Evolutionary conservation across 768 basidiomycete genomes (phyloP).

Genomic region (Mrakia hoshinonis): DNA sequence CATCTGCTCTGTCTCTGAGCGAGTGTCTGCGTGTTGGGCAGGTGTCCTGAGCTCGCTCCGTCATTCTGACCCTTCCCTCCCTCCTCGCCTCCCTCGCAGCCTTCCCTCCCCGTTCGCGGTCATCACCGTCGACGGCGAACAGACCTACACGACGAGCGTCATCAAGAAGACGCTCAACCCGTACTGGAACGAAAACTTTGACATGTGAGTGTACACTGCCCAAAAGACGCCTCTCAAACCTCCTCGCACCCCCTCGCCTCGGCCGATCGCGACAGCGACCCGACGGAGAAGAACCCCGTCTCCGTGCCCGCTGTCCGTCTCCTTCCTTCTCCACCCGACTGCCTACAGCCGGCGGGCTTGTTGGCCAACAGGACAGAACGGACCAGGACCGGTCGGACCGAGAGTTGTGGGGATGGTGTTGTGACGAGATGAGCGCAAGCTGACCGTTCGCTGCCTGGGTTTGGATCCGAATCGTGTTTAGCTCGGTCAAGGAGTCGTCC

Average conservation of each 20-base stretch:
- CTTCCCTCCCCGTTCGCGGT: conserved; percentile 97
- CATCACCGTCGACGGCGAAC: conserved; percentile 94
- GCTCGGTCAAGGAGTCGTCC: conserved; percentile 93
- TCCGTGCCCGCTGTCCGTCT: not conserved
- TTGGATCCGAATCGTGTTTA: conserved; percentile 37
- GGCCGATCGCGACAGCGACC: not conserved
- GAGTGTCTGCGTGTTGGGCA: not conserved
- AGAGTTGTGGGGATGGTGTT: too few species aligned
- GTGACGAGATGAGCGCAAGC: not conserved
- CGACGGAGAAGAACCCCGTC: not conserved
- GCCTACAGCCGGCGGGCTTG: too few species aligned
- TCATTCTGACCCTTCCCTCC: conserved; percentile 22
- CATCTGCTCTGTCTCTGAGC: not conserved
- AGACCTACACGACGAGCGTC: conserved; percentile 91
- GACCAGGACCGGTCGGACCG: too few species aligned
- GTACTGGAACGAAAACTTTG: conserved; percentile 97
- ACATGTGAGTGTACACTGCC: conserved; percentile 57
- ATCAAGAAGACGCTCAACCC: conserved; percentile 93
- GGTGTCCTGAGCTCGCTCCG: not conserved
- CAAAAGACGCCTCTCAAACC: not conserved
- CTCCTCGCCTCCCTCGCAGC: conserved; percentile 50
- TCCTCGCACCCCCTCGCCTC: not conserved
- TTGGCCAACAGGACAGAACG: too few species aligned
- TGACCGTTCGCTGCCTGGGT: conserved; percentile 6
- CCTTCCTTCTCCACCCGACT: too few species aligned